Evolutionary conservation across 345 rosid genomes (phyloP).

Genomic region (Euclidium syriacum): DNA sequence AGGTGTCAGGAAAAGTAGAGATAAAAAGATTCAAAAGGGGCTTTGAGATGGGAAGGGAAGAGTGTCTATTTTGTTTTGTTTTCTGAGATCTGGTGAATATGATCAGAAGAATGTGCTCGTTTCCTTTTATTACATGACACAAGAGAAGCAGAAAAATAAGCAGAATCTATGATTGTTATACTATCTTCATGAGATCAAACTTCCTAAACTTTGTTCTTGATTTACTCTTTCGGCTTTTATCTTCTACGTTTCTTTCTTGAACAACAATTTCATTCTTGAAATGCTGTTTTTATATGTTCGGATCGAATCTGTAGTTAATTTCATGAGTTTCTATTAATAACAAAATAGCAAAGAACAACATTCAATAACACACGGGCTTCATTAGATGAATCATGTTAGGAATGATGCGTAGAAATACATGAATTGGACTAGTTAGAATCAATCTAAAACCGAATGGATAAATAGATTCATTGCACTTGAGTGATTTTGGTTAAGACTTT

Average conservation of each 20-base stretch:
- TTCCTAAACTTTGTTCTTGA: background rate
- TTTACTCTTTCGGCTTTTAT: background rate
- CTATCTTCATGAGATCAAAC: constrained; percentile 27
- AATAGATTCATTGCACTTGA: too few relatives aligned
- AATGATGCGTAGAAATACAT: too few relatives aligned
- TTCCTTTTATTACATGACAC: background rate
- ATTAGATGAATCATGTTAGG: too few relatives aligned
- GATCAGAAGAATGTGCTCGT: constrained; percentile 5
- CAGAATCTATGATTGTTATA: constrained; percentile 10
- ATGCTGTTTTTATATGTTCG: background rate
- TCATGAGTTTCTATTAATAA: too few relatives aligned
- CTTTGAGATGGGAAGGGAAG: background rate
- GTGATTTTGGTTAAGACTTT: too few relatives aligned
- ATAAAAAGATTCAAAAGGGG: background rate
- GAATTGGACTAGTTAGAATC: too few relatives aligned
- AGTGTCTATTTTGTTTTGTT: background rate
- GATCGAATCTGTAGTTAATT: too few relatives aligned
- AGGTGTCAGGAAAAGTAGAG: constrained; percentile 30
- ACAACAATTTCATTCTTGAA: too few relatives aligned
- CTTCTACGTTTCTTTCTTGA: too few relatives aligned
- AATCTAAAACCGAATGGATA: too few relatives aligned
- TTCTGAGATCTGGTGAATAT: constrained; percentile 16
- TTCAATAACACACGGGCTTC: too few relatives aligned
- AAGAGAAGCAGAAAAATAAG: background rate
- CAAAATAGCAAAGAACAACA: too few relatives aligned